A percentile compares a stretch with the other conserved stretches of the same genome.
Conservation (phyloP, 352 stramenopile genomes). For the Pythium sp. region DNA sequence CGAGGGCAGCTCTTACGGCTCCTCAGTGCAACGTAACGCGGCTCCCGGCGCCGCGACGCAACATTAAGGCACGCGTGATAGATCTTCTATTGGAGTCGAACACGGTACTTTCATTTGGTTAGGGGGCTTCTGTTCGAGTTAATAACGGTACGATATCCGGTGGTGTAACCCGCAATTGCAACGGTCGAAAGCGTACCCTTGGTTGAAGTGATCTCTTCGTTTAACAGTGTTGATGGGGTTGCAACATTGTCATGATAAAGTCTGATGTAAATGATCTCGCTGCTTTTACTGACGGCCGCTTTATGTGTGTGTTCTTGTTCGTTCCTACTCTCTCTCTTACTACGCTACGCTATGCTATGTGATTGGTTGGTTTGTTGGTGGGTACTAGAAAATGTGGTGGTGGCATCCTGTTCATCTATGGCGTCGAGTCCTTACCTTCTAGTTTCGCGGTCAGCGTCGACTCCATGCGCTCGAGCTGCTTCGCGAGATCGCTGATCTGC, state of each 20-base stretch:
- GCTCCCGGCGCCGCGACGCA: neutral
- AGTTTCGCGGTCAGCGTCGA: conserved; percentile 60
- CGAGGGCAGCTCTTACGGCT: neutral
- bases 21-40: neutral
- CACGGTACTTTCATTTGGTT: neutral
- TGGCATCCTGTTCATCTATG: neutral
- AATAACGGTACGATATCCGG: too few relatives aligned
- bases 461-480: conserved; percentile 82
- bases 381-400: neutral
- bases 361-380: neutral
- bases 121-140: too few relatives aligned
- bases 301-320: neutral
- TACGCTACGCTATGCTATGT: conserved; percentile 4
- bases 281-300: conserved; percentile 2
- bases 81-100: neutral
- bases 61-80: neutral
- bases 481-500: conserved; percentile 75
- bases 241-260: neutral
- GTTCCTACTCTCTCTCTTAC: neutral
- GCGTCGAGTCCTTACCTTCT: conserved; percentile 17
- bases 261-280: neutral
- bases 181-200: too few relatives aligned
- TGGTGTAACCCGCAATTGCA: too few relatives aligned
- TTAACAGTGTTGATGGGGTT: neutral
- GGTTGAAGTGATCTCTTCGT: too few relatives aligned